Conservation (phyloP, 2,329 filamentous ascomycete genomes). For the Ophiosphaerella narmari region DNA sequence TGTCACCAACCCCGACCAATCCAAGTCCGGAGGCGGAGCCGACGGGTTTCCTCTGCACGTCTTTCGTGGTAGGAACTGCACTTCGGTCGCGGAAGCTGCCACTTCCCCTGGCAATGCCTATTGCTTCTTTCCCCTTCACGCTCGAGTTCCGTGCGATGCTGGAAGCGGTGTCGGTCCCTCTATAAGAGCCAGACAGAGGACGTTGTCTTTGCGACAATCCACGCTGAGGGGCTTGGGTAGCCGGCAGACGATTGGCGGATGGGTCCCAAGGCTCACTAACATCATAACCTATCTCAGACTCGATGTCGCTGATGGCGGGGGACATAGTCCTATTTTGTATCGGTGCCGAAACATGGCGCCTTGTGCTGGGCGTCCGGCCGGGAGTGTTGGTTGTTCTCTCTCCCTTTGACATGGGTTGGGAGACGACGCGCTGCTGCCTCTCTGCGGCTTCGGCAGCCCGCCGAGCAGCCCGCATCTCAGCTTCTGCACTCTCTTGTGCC, state of each 20-base stretch:
- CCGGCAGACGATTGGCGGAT: constrained; percentile 18
- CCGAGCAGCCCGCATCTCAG: constrained; percentile 40
- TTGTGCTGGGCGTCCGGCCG: constrained; percentile 21
- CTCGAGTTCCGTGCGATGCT: constrained; percentile 27
- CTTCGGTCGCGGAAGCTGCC: constrained; percentile 41
- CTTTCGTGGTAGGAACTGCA: constrained; percentile 19
- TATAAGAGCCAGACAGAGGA: constrained; percentile 10
- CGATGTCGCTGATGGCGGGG: constrained; percentile 31
- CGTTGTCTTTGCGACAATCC: constrained; percentile 30
- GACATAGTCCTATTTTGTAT: constrained; percentile 23
- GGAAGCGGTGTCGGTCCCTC: constrained; percentile 21
- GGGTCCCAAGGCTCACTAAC: constrained; percentile 45
- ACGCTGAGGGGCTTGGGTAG: constrained; percentile 22
- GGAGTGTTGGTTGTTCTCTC: constrained; percentile 15
- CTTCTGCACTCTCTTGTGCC: constrained; percentile 65
- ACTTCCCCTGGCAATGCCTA: constrained; percentile 26
- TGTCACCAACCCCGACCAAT: constrained; percentile 35
- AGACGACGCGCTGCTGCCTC: constrained; percentile 35
- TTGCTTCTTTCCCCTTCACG: constrained; percentile 40
- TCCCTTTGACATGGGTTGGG: constrained; percentile 27
- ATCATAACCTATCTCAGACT: constrained; percentile 39
- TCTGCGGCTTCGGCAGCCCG: constrained; percentile 37
- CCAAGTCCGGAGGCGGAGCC: constrained; percentile 35
- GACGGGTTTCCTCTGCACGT: constrained; percentile 29
- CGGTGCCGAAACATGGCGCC: constrained; percentile 43